Base-by-base conservation (phyloP, 2,329 filamentous ascomycete species). In the Paracamarosporium sp. region DNA sequence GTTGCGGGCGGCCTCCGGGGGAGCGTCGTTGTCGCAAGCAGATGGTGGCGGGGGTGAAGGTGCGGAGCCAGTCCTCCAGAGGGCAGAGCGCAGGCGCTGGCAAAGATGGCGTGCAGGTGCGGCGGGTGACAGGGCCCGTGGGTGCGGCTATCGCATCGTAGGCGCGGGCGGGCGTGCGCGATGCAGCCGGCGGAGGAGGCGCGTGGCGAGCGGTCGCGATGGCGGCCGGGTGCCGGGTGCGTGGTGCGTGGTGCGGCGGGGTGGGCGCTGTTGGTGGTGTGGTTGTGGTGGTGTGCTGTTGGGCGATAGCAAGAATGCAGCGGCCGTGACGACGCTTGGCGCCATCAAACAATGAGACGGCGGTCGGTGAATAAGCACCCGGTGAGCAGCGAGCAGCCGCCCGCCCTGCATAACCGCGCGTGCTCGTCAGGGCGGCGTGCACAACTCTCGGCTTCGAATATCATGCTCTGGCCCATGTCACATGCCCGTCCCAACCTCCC, bases 91-190 rank as follows among this genome's bases (percentile, higher is more conserved):
- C 25, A 9, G 25, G 15, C 17, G 28, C 44, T 24, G 27, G 27
- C 12, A 12, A 33, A 30, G n/a, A 12, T 4, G 17, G 17, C 25
- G 55, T 43, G 50, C 35, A 33, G 31, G 20, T 7, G 55, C n/a
- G 33, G 44, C 38, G 50, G 43, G 56, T 55, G 45, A 41, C 35
- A 46, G 36, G 41, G 56, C 50, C 41, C 35, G 38, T 50, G 38
- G 47, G 15, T 45, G 47, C 13, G 38, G 15, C 53, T 59, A 59
- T 59, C 52, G 50, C 56, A 55, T 59, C 15, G 55, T 50, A n/a
- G 38, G 30, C 25, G 38, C 28, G 36, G 41, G 43, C 17, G n/a
- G 41, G 41, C 17, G 15, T 46, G 52, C 43, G 43, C 45, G 17
- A 20, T n/a, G 47, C 33, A 50, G 47, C 15, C 22, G 47, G n/a